A percentile compares a stretch with the other conserved stretches of the same genome.
Conservation (phyloP, 2,329 filamentous ascomycete genomes). For the Acephala macrosclerotiorum region DNA sequence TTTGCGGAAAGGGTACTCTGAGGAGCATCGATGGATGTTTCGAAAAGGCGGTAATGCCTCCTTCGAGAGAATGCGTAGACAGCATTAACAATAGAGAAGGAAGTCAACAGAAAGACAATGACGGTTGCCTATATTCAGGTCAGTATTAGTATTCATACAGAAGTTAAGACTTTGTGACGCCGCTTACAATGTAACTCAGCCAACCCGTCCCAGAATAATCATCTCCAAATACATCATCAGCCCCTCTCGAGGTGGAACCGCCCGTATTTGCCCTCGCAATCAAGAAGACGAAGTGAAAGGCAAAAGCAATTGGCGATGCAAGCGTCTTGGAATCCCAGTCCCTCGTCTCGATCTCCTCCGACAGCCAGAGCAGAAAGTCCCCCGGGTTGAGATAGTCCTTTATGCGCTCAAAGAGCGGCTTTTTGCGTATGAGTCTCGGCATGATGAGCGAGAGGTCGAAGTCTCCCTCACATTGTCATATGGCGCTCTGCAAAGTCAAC, state of each 20-base stretch:
- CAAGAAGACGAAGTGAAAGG: constrained; percentile 80
- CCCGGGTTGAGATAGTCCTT: constrained; percentile 82
- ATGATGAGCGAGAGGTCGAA: constrained; percentile 49
- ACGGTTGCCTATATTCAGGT: constrained; percentile 64
- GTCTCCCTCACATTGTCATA: constrained; percentile 47
- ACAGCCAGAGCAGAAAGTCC: constrained; percentile 90
- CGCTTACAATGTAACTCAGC: constrained; percentile 65
- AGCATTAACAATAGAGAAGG: constrained; percentile 77
- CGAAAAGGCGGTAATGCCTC: constrained; percentile 90
- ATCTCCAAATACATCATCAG: constrained; percentile 88
- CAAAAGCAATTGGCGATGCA: constrained; percentile 77
- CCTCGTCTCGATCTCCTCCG: constrained; percentile 89
- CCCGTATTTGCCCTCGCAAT: constrained; percentile 81
- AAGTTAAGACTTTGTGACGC: background rate
- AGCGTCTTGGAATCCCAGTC: constrained; percentile 88
- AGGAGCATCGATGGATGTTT: constrained; percentile 78
- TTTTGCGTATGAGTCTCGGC: constrained; percentile 83
- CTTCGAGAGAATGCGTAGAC: constrained; percentile 82
- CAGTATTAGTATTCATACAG: constrained; percentile 17
- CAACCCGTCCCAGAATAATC: constrained; percentile 66
- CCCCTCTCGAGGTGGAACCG: constrained; percentile 51
- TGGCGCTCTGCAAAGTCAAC: constrained; percentile 19
- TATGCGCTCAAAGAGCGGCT: constrained; percentile 82
- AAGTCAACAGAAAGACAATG: constrained; percentile 72
- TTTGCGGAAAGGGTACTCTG: constrained; percentile 85